Base-by-base conservation (phyloP, 2,329 filamentous ascomycete species). In the Exserohilum rostratum region DNA sequence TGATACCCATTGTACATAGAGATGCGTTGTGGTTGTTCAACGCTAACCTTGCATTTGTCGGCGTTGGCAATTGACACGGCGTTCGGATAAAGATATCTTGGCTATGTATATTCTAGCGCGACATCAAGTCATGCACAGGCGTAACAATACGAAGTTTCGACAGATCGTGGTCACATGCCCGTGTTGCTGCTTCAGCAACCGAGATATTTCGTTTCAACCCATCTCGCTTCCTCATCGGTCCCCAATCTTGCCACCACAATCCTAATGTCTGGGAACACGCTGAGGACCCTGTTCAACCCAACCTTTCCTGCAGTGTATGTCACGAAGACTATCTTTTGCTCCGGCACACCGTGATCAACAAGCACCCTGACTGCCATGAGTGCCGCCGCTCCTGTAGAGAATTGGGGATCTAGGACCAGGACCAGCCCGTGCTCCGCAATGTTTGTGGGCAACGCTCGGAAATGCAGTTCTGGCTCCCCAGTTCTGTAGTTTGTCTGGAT, bases 341-440 rank as follows among this genome's bases (percentile, higher is more conserved):
- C 88, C 5, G 85, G 79, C 6, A 98, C 93, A 10, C 95, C 95
- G 70, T 98, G 93, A 73, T 99, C 95, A 13, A 96, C 87, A 48
- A 99, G 80, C n/a, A 98, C 91, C 69, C 95, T 90, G 37, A 98
- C 93, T 0, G 95, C 92, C 95, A 99, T 99, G 53, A 99, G 79
- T 4, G 86, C 86, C 11, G 86, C 85, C 31, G 93, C 93, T 38
- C 95, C 95, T 57, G 89, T 93, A 22, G 91, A 91, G 90, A 98
- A 97, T 72, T 99, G 95, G 12, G 93, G 88, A 74, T 98, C 95
- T 17, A 98, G 80, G 6, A 99, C 80, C 56, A 99, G 80, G 15
- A 99, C 91, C 45, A 89, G 89, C 61, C 90, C 87, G 69, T 96
- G 90, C 37, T 83, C 76, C 55, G 84, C 78, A 51, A 98, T 90